A percentile compares a stretch with the other conserved stretches of the same genome.
These are phyloP conservation scores for Acer saccharum DNA, from an alignment of 345 rosid genomes.

Conservation along the genomic window DNA sequence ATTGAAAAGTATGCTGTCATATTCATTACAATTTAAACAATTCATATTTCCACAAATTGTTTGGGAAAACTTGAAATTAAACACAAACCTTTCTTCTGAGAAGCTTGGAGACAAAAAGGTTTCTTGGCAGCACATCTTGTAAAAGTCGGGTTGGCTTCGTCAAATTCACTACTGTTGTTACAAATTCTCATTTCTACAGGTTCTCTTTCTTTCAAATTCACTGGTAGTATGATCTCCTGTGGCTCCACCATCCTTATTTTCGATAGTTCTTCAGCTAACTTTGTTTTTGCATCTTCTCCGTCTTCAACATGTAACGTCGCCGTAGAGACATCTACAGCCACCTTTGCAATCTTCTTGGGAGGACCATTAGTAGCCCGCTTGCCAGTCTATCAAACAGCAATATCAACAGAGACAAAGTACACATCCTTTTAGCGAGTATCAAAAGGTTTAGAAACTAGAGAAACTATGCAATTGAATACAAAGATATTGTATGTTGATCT, in stretches of 20 bases:
- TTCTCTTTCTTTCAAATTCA: constrained; percentile 32
- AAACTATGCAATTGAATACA: not conserved
- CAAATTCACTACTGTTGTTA: constrained; percentile 24
- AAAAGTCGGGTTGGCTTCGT: constrained; percentile 20
- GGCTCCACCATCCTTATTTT: constrained; percentile 70
- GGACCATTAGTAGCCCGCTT: constrained; percentile 39
- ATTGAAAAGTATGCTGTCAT: not conserved
- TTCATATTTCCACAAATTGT: not conserved
- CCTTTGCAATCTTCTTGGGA: constrained; percentile 34
- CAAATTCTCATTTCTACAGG: constrained; percentile 20
- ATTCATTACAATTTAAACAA: not conserved
- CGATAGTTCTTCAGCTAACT: constrained; percentile 73
- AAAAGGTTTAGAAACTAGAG: constrained; percentile 9
- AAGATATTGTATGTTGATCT: not conserved
- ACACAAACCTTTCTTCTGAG: constrained; percentile 36
- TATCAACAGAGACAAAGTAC: constrained; percentile 14
- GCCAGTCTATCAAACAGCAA: constrained; percentile 44
- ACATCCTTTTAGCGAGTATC: constrained; percentile 1
- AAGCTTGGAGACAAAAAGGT: constrained; percentile 17
- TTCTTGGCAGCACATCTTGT: constrained; percentile 16
- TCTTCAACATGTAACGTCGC: constrained; percentile 42
- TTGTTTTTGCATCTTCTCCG: constrained; percentile 54
- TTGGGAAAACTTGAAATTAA: constrained; percentile 1
- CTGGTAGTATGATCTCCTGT: constrained; percentile 32
- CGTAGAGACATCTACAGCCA: constrained; percentile 34